phyloP scores from a whole-genome alignment of 352 stramenopile genomes.

The Phytophthora capsici region DNA sequence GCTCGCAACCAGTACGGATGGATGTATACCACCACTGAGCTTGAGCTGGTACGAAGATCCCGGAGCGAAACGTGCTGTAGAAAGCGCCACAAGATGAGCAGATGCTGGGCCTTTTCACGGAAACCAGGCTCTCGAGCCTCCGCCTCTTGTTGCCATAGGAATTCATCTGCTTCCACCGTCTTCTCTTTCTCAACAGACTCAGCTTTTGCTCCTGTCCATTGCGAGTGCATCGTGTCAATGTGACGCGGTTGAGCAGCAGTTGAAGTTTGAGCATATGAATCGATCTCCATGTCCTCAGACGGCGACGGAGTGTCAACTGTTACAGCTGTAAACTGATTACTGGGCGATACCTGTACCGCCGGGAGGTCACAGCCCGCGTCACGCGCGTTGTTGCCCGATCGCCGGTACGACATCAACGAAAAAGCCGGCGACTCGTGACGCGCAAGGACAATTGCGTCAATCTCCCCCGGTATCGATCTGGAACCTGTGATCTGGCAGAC shows the following conservation, averaged over 20 bases:
- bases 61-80: constrained; percentile 6
- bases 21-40: background rate
- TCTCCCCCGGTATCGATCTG: constrained; percentile 1
- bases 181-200: too few relatives aligned
- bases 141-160: constrained; percentile 10
- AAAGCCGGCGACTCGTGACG: constrained; percentile 48
- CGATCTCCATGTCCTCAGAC: constrained; percentile 10
- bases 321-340: constrained; percentile 9
- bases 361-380: constrained; percentile 18
- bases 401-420: constrained; percentile 44
- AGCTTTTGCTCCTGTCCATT: background rate
- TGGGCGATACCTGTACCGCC: constrained; percentile 6
- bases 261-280: background rate
- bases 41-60: constrained; percentile 1
- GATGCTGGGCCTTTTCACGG: constrained; percentile 21
- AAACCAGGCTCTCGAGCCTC: constrained; percentile 1
- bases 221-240: background rate
- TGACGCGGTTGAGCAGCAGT: background rate
- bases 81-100: constrained; percentile 30
- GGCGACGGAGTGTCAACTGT: background rate
- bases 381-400: constrained; percentile 23
- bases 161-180: background rate
- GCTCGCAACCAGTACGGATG: constrained; percentile 12
- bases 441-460: constrained; percentile 36
- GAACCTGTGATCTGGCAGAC: constrained; percentile 32